phyloP scores from a whole-genome alignment of 179 eudicot genomes.

The Spergularia azorica region DNA sequence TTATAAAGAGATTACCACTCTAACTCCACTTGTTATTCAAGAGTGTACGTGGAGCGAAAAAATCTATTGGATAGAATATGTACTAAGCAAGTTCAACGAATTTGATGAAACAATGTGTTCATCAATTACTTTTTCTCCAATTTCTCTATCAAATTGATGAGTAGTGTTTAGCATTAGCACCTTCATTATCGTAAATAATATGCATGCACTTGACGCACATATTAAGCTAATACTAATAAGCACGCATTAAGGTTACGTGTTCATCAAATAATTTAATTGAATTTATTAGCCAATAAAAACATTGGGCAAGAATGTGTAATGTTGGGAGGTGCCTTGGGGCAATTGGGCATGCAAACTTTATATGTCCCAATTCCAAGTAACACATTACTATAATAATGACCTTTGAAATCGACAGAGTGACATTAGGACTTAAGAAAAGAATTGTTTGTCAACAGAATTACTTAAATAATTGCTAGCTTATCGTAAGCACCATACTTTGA shows the following conservation, averaged over 20 bases:
- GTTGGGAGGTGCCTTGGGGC: not conserved
- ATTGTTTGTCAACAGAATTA: slow-evolving; percentile 21
- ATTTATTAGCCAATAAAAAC: not conserved
- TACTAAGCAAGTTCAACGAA: not conserved
- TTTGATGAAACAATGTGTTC: not conserved
- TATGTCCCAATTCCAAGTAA: slow-evolving; percentile 18
- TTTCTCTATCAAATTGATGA: no score
- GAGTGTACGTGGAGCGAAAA: not conserved
- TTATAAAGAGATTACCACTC: no score
- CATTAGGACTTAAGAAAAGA: not conserved
- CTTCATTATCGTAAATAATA: not conserved
- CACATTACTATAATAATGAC: slow-evolving; percentile 5
- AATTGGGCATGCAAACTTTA: not conserved
- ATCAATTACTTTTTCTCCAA: no score
- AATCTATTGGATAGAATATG: not conserved
- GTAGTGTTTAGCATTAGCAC: no score
- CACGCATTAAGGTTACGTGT: slow-evolving; percentile 1
- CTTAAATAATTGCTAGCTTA: not conserved
- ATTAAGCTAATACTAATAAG: not conserved
- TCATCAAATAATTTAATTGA: not conserved
- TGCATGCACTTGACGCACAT: slow-evolving; percentile 23
- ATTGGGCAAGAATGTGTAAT: not conserved
- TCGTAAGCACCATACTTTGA: not conserved
- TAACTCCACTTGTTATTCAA: not conserved
- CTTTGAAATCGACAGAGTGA: slow-evolving; percentile 22